phyloP scores from a whole-genome alignment of 2,329 filamentous ascomycete species.

The Sclerotinia sclerotiorum region DNA sequence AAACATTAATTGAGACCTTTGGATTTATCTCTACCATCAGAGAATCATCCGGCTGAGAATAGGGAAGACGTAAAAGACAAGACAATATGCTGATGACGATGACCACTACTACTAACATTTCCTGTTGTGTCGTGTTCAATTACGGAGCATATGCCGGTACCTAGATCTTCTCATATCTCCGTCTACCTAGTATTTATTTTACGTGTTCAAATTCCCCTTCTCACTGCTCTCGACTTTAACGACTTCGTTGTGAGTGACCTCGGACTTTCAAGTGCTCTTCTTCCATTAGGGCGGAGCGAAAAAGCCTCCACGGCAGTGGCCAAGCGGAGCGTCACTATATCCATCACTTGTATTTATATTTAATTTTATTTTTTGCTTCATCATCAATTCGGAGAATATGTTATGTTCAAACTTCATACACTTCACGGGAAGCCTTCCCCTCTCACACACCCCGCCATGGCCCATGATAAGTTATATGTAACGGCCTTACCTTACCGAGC shows the following conservation, averaged over 20 bases:
- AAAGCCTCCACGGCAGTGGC: no score
- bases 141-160: background rate
- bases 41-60: background rate
- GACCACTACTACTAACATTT: background rate
- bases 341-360: no score
- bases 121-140: background rate
- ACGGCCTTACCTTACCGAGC: background rate
- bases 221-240: background rate
- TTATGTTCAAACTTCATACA: background rate
- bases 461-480: background rate
- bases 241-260: background rate
- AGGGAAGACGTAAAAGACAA: no score
- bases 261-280: background rate
- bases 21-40: no score
- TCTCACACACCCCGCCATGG: background rate
- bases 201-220: background rate
- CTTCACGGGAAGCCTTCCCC: background rate
- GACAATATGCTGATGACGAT: no score
- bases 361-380: background rate
- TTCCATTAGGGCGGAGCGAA: background rate
- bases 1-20: no score
- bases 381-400: background rate
- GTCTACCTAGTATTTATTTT: background rate
- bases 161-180: background rate
- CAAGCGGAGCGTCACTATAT: background rate